Conservation (phyloP, 164 flowering plant species). For the Cinnamomum chago region DNA sequence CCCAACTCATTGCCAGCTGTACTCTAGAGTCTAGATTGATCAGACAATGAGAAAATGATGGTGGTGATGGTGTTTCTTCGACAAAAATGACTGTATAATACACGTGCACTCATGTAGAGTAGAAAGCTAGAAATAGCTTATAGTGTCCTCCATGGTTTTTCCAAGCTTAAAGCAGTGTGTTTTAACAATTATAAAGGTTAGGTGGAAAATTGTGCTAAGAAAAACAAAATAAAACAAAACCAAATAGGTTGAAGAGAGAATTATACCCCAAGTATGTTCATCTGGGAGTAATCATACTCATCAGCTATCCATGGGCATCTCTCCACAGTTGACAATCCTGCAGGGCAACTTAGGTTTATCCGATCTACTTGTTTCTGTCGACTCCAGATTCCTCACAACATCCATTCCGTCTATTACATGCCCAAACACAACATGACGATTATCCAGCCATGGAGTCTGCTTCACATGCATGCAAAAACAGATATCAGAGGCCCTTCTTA, state of each 20-base stretch:
- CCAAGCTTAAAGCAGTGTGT: neutral
- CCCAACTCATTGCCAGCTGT: too few species aligned
- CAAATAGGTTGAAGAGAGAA: neutral
- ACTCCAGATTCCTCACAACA: conserved; percentile 52
- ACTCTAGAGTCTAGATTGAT: too few species aligned
- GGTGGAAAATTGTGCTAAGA: neutral
- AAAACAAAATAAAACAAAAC: neutral
- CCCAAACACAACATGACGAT: conserved; percentile 79
- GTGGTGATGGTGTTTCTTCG: too few species aligned
- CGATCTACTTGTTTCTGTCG: conserved; percentile 59
- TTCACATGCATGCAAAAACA: conserved; percentile 8
- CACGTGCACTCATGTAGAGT: neutral
- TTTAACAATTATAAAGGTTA: neutral
- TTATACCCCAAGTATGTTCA: neutral
- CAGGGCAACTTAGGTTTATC: conserved; percentile 53
- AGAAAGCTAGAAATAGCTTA: neutral
- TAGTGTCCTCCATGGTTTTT: neutral
- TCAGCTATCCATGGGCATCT: conserved; percentile 52
- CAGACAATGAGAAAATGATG: too few species aligned
- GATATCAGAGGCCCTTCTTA: conserved; percentile 1
- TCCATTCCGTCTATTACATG: conserved; percentile 70
- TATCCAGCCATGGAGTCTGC: conserved; percentile 85
- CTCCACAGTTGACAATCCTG: conserved; percentile 64
- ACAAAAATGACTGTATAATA: too few species aligned
- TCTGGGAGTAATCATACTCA: neutral